These are phyloP conservation scores for Orbilia ellipsospora DNA, from an alignment of 2,329 filamentous ascomycete species.

Conservation along the genomic window DNA sequence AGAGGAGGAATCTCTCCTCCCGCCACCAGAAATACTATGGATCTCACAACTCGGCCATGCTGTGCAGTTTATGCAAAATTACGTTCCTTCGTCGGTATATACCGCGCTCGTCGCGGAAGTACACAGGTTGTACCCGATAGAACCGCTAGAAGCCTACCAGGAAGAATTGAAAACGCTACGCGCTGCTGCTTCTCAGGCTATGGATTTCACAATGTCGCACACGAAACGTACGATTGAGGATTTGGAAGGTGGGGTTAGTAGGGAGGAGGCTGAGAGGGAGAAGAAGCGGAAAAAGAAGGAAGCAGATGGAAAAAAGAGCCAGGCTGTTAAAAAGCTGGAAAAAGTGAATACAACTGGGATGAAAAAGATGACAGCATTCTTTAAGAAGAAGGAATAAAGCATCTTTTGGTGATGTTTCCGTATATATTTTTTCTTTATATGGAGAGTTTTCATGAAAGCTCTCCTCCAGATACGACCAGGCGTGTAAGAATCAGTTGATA, in stretches of 20 bases:
- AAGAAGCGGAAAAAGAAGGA: constrained; percentile 89
- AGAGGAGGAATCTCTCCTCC: constrained; percentile 30
- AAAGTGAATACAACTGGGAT: constrained; percentile 93
- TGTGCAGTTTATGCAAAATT: constrained; percentile 45
- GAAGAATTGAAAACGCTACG: constrained; percentile 42
- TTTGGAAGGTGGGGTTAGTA: constrained; percentile 70
- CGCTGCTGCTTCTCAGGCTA: constrained; percentile 75
- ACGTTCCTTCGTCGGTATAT: constrained; percentile 29
- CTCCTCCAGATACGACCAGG: no score
- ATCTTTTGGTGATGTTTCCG: not conserved
- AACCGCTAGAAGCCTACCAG: constrained; percentile 35
- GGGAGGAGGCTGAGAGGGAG: constrained; percentile 69
- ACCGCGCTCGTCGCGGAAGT: constrained; percentile 9
- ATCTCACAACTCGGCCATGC: constrained; percentile 32
- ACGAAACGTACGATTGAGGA: constrained; percentile 74
- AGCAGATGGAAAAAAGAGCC: constrained; percentile 84
- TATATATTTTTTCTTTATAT: not conserved
- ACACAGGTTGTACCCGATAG: constrained; percentile 10
- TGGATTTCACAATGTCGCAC: constrained; percentile 72
- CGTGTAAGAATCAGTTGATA: no score
- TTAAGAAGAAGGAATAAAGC: constrained; percentile 71
- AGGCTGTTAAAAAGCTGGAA: constrained; percentile 80
- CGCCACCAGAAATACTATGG: constrained; percentile 34
- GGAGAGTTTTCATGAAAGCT: no score
- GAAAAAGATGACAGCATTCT: constrained; percentile 97